Percentiles rank a stretch among this genome's conserved stretches.
Conservation (phyloP, 495 filamentous ascomycete genomes). For the Podospora comata region DNA sequence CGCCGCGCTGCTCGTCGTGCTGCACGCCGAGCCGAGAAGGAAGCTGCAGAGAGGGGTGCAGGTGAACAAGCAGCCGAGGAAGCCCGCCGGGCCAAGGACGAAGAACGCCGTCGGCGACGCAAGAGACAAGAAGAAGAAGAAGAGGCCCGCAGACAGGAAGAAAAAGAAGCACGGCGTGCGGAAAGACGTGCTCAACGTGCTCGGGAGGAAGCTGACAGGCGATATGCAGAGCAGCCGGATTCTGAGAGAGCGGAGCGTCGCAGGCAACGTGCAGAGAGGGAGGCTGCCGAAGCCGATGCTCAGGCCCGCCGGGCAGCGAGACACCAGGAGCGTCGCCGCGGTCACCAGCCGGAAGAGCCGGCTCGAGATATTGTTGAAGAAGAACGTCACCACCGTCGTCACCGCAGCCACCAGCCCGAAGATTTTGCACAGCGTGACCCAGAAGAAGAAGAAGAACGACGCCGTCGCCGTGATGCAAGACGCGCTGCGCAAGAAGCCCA, state of each 20-base stretch:
- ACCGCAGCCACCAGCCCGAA: constrained; percentile 19
- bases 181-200: constrained; percentile 48
- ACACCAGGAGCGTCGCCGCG: constrained; percentile 24
- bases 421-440: constrained; percentile 6
- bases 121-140: constrained; percentile 44
- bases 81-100: constrained; percentile 43
- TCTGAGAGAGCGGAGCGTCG: constrained; percentile 44
- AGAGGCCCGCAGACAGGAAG: constrained; percentile 47
- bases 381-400: constrained; percentile 26
- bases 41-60: constrained; percentile 46
- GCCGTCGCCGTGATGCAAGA: constrained; percentile 48
- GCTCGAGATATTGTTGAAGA: constrained; percentile 32
- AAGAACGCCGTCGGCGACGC: constrained; percentile 45
- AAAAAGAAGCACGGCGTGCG: constrained; percentile 51
- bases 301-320: constrained; percentile 47
- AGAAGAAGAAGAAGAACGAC: constrained; percentile 52
- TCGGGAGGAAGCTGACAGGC: constrained; percentile 43
- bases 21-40: constrained; percentile 43
- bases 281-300: constrained; percentile 43
- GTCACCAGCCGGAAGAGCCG: constrained; percentile 14
- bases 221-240: constrained; percentile 41
- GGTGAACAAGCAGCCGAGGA: constrained; percentile 49
- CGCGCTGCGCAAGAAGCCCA: constrained; percentile 39
- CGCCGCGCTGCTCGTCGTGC: constrained; percentile 52
- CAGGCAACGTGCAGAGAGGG: constrained; percentile 41